These are phyloP conservation scores for Aureobasidium subglaciale DNA, from an alignment of 2,329 filamentous ascomycete genomes.

Conservation along the genomic window DNA sequence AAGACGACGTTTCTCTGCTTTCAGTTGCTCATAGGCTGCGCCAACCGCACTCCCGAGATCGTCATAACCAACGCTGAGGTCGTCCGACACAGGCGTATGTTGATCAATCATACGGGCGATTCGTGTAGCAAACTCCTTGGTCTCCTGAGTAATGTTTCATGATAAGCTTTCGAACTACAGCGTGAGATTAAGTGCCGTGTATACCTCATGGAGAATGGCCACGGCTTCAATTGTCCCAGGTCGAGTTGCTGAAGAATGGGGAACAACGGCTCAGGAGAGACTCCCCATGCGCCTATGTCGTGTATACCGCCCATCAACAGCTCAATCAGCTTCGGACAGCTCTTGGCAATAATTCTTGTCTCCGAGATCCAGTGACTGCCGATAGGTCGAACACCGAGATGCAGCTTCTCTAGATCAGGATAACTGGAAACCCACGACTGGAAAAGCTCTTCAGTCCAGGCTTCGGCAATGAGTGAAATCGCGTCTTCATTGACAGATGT, in stretches of 20 bases:
- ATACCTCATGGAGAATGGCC: slow-evolving; percentile 3
- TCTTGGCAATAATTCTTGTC: background rate
- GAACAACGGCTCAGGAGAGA: background rate
- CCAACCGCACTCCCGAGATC: background rate
- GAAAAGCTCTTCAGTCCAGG: background rate
- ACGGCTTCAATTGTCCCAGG: background rate
- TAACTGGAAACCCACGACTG: background rate
- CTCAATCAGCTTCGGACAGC: background rate
- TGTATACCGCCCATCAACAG: background rate
- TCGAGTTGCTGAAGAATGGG: background rate
- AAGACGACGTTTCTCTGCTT: background rate
- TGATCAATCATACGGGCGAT: background rate
- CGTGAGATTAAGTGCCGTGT: too few relatives aligned
- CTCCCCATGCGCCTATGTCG: background rate
- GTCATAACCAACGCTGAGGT: background rate
- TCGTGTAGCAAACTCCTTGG: background rate
- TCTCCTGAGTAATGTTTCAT: background rate
- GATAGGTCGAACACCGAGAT: background rate
- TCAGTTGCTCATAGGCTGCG: background rate
- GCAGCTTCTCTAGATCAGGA: background rate
- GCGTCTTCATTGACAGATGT: background rate
- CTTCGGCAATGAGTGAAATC: background rate
- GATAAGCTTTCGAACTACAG: background rate
- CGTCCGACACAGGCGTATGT: background rate
- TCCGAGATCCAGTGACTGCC: slow-evolving; percentile 2